phyloP scores from a whole-genome alignment of 305 asterid species.

The Solanum aculeatissimum region DNA sequence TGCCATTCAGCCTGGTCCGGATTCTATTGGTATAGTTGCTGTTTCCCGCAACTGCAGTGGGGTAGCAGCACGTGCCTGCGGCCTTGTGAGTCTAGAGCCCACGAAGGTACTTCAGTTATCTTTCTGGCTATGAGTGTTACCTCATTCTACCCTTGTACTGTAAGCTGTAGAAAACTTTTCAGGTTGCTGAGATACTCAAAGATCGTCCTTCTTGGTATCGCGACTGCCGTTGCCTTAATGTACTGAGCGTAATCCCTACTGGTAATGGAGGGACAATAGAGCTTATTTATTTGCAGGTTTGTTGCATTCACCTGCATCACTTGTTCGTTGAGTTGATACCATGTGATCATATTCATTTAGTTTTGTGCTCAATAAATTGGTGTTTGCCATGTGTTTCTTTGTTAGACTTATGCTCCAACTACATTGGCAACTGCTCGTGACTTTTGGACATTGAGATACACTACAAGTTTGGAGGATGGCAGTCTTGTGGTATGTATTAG shows the following conservation, averaged over 20 bases:
- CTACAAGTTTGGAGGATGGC: slow-evolving; percentile 80
- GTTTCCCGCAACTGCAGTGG: slow-evolving; percentile 97
- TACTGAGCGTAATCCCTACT: slow-evolving; percentile 64
- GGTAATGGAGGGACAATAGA: slow-evolving; percentile 96
- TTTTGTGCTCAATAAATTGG: background rate
- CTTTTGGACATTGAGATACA: slow-evolving; percentile 85
- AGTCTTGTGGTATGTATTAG: slow-evolving; percentile 40
- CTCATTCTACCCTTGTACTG: background rate
- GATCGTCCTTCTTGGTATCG: slow-evolving; percentile 96
- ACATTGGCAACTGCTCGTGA: slow-evolving; percentile 94
- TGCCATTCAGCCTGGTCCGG: slow-evolving; percentile 95
- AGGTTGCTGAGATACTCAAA: slow-evolving; percentile 94
- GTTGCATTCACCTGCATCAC: background rate
- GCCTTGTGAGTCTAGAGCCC: slow-evolving; percentile 99
- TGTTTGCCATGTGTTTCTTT: background rate
- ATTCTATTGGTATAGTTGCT: slow-evolving; percentile 98
- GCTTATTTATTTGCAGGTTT: slow-evolving; percentile 86
- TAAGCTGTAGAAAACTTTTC: background rate
- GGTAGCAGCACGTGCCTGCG: slow-evolving; percentile 99
- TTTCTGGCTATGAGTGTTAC: background rate
- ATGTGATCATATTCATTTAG: background rate
- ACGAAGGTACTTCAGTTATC: slow-evolving; percentile 44
- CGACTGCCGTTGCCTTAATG: slow-evolving; percentile 77
- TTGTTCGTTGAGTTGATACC: background rate
- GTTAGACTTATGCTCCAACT: slow-evolving; percentile 87